phyloP scores from a whole-genome alignment of 1,284 basidiomycete genomes.

The Tilletia caries region DNA sequence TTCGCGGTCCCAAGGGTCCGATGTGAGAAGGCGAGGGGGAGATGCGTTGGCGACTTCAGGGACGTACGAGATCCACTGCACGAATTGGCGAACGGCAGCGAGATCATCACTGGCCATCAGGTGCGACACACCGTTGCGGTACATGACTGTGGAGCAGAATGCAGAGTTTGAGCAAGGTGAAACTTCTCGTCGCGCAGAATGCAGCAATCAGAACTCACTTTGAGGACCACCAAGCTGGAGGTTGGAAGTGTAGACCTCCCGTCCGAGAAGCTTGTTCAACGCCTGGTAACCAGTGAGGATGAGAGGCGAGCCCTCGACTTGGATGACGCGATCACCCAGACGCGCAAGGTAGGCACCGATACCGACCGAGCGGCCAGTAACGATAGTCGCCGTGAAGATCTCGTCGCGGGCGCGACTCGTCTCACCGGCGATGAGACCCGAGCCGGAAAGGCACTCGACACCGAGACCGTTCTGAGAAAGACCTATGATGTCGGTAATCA shows the following conservation, averaged over 20 bases:
- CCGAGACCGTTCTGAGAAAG: constrained; percentile 87
- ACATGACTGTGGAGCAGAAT: constrained; percentile 36
- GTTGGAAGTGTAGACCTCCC: constrained; percentile 98
- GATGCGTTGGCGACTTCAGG: constrained; percentile 53
- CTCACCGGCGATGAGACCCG: constrained; percentile 96
- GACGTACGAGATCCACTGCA: constrained; percentile 93
- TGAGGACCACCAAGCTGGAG: constrained; percentile 93
- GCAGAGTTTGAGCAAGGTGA: background rate
- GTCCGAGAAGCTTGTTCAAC: constrained; percentile 97
- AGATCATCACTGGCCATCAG: constrained; percentile 89
- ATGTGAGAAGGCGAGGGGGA: constrained; percentile 33
- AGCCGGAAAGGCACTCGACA: constrained; percentile 92
- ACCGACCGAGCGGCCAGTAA: constrained; percentile 96
- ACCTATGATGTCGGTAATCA: constrained; percentile 95
- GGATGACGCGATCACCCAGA: constrained; percentile 93
- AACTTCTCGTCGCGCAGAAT: background rate
- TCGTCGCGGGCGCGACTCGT: constrained; percentile 97
- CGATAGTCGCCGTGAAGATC: constrained; percentile 98
- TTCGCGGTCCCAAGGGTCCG: constrained; percentile 77
- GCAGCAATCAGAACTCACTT: constrained; percentile 54
- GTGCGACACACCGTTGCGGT: constrained; percentile 79
- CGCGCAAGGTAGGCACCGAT: constrained; percentile 99
- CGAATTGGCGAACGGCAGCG: constrained; percentile 47
- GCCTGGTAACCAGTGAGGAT: constrained; percentile 96
- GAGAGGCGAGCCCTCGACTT: constrained; percentile 98